A percentile compares a stretch with the other conserved stretches of the same genome.
Evolutionary conservation across 75 land plant genomes (phyloP).

Genomic region (Selaginella moellendorffii): DNA sequence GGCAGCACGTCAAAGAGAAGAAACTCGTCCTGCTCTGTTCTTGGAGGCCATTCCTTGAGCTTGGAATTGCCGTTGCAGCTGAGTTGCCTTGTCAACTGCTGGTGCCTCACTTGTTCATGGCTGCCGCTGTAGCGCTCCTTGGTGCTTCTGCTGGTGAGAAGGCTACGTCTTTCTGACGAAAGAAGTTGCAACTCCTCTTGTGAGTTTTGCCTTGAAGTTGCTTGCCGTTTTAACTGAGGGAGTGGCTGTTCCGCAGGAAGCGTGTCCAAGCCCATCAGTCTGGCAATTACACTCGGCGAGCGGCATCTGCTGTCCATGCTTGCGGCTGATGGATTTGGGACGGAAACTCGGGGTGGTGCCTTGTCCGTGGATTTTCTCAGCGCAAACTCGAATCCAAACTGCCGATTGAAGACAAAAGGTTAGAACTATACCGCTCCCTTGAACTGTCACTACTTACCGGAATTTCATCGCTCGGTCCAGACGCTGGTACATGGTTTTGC

Average conservation of each 20-base stretch:
- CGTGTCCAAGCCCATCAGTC: constrained; percentile 69
- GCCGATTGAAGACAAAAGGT: background rate
- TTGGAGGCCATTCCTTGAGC: background rate
- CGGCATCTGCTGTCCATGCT: constrained; percentile 41
- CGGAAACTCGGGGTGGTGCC: constrained; percentile 33
- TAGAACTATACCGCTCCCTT: background rate
- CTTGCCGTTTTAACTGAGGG: constrained; percentile 1
- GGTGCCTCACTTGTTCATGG: too few species aligned
- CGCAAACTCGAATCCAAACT: constrained; percentile 37
- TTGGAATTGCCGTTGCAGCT: background rate
- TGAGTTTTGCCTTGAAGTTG: constrained; percentile 3
- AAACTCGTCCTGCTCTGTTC: background rate
- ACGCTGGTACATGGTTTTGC: too few species aligned
- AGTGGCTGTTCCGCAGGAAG: constrained; percentile 26
- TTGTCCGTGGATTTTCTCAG: constrained; percentile 18
- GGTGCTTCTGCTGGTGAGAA: background rate
- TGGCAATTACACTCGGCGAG: constrained; percentile 55
- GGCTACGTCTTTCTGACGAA: background rate
- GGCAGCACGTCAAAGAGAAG: constrained; percentile 1
- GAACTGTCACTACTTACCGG: background rate
- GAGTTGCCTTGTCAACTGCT: too few species aligned
- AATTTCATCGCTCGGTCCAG: too few species aligned
- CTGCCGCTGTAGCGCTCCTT: background rate
- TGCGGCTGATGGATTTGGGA: constrained; percentile 51
- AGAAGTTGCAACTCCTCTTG: constrained; percentile 7